Base-by-base conservation (phyloP, 2,329 filamentous ascomycete genomes). In the Aureobasidium uvarum region DNA sequence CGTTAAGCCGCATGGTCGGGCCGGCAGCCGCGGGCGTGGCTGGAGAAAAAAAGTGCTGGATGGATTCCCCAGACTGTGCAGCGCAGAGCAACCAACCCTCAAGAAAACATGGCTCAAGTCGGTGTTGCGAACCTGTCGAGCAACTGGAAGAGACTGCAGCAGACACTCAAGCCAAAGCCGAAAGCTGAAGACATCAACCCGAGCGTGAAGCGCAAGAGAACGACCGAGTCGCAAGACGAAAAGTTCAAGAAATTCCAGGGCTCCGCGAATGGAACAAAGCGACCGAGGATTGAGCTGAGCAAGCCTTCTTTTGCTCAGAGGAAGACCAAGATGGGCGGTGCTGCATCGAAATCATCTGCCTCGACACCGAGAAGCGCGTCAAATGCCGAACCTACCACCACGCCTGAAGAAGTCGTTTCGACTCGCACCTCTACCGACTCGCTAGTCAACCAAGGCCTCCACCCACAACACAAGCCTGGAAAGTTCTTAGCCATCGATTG, bases 401-500 rank as follows among this genome's bases (percentile, higher is more conserved):
- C 89, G 41, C 84, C 87, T 66, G 73, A 89, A 45, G 83, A 84
- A 39, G 83, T 86, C 72, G 85, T 85, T 18, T 89, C 90, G 77
- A 80, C 81, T 65, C 76, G 83, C 67, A 77, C 85, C 33, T 71
- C 74, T 33, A 75, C 80, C 13, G 70, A 78, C 69, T 71, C 82
- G 56, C 70, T 77, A 55, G 73, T 76, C 64, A 81, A 82, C 68
- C 75, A 76, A 68, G 79, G 80, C 64, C 72, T 79, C 1, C 70
- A 74, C 68, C 76, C 80, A 28, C 85, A 83, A 6, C 78, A 89
- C 41, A 85, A 92, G 62, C 80, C 93, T 23, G 95, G 94, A 60
- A 96, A 95, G 82, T 99, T 96, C 75, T 80, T 99, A 48, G 90
- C 91, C 23, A 86, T 99, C 54, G 95, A 99, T 80, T 99, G 95